These are phyloP conservation scores for Actinidia chinensis DNA, from an alignment of 179 eudicot genomes.

Conservation along the genomic window DNA sequence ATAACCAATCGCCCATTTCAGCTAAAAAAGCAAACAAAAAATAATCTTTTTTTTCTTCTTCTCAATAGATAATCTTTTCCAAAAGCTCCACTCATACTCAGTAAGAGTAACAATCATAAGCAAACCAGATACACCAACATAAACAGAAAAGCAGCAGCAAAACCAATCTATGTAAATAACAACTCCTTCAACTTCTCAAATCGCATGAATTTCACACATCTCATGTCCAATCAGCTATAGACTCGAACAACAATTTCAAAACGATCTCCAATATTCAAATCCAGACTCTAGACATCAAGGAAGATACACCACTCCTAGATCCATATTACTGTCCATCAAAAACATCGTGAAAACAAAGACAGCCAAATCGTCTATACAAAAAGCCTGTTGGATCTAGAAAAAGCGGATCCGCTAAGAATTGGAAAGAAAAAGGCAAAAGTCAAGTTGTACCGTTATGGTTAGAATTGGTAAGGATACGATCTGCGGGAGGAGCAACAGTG, in stretches of 20 bases:
- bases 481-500: slow-evolving; percentile 50
- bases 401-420: slow-evolving; percentile 1
- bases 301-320: background rate
- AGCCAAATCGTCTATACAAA: background rate
- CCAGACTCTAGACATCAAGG: slow-evolving; percentile 7
- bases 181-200: background rate
- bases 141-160: background rate
- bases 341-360: background rate
- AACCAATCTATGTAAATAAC: background rate
- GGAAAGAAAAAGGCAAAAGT: background rate
- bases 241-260: background rate
- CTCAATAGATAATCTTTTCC: background rate
- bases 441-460: background rate
- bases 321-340: background rate
- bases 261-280: background rate
- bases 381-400: background rate
- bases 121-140: background rate
- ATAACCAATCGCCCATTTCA: background rate
- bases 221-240: background rate
- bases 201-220: background rate
- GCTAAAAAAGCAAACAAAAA: background rate
- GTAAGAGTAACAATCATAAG: background rate
- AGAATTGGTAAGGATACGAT: slow-evolving; percentile 53
- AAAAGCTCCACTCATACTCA: too few relatives aligned
- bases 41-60: too few relatives aligned